Conservation (phyloP, 257 asterid genomes). For the Ligustrum vulgare region DNA sequence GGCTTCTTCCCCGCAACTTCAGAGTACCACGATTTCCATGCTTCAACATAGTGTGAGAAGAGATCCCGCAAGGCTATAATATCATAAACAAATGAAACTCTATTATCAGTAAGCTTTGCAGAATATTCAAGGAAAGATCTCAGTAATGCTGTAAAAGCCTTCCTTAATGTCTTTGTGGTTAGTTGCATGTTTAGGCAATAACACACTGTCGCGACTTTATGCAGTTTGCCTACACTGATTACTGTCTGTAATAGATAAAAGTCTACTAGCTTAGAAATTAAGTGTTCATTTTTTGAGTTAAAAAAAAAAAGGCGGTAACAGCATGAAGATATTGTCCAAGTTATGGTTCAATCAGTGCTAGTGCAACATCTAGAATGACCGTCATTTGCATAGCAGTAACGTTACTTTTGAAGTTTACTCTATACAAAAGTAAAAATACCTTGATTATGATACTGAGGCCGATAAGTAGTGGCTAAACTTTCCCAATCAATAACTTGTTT, state of each 20-base stretch:
- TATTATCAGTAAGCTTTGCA: not conserved
- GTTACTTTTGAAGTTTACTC: not conserved
- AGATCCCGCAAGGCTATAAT: conserved; percentile 83
- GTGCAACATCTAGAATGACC: not conserved
- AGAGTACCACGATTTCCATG: conserved; percentile 92
- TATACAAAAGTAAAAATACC: conserved; percentile 40
- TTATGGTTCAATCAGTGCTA: not conserved
- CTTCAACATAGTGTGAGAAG: conserved; percentile 83
- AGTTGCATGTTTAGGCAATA: not conserved
- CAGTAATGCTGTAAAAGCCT: not conserved
- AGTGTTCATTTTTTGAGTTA: not conserved
- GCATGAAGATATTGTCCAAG: not conserved
- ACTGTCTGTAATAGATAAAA: no score
- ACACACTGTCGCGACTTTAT: not conserved
- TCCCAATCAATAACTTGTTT: conserved; percentile 64
- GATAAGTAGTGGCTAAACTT: conserved; percentile 63
- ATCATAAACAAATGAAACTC: conserved; percentile 18
- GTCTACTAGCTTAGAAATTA: not conserved
- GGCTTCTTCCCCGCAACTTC: conserved; percentile 85
- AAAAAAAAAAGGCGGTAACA: not conserved
- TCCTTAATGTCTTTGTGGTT: not conserved
- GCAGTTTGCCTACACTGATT: no score
- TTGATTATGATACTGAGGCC: conserved; percentile 91
- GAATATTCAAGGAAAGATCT: not conserved
- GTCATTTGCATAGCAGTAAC: not conserved